Conservation (phyloP, 2,329 filamentous ascomycete species). For the Polytolypa hystricis region DNA sequence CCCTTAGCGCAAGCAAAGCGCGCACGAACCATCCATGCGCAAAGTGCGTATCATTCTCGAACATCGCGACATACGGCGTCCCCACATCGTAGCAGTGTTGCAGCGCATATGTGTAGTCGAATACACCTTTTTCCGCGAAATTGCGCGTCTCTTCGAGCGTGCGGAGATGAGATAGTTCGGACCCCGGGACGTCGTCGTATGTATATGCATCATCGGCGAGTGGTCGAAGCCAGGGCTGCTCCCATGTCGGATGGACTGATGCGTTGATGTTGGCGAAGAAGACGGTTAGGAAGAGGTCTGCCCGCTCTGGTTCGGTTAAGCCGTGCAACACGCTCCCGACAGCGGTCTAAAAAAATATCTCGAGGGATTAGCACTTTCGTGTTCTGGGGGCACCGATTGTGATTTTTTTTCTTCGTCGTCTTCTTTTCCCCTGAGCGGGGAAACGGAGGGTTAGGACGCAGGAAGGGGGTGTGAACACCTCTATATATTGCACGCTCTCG, state of each 20-base stretch:
- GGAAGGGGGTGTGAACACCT: constrained; percentile 1
- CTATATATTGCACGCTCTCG: constrained; percentile 11
- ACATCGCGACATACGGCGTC: constrained; percentile 31
- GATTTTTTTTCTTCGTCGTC: too few species aligned
- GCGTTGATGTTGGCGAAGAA: constrained; percentile 14
- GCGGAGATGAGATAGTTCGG: constrained; percentile 8
- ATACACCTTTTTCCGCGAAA: constrained; percentile 28
- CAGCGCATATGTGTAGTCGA: constrained; percentile 34
- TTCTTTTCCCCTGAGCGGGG: too few species aligned
- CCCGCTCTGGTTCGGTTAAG: constrained; percentile 14
- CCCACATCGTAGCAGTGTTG: constrained; percentile 27
- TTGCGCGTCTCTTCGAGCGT: constrained; percentile 7
- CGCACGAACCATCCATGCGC: constrained; percentile 38
- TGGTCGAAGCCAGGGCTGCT: constrained; percentile 10
- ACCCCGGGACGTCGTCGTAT: background rate
- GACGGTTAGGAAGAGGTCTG: constrained; percentile 11
- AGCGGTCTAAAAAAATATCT: too few species aligned
- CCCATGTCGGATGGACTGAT: constrained; percentile 10
- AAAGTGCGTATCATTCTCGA: constrained; percentile 38
- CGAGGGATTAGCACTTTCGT: too few species aligned
- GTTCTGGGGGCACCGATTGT: too few species aligned
- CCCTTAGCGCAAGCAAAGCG: constrained; percentile 19
- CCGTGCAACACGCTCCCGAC: constrained; percentile 14
- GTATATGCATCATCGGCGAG: constrained; percentile 3
- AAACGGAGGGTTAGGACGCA: too few species aligned